phyloP scores from a whole-genome alignment of 2,329 filamentous ascomycete genomes.

The Neopestalotiopsis sp. region DNA sequence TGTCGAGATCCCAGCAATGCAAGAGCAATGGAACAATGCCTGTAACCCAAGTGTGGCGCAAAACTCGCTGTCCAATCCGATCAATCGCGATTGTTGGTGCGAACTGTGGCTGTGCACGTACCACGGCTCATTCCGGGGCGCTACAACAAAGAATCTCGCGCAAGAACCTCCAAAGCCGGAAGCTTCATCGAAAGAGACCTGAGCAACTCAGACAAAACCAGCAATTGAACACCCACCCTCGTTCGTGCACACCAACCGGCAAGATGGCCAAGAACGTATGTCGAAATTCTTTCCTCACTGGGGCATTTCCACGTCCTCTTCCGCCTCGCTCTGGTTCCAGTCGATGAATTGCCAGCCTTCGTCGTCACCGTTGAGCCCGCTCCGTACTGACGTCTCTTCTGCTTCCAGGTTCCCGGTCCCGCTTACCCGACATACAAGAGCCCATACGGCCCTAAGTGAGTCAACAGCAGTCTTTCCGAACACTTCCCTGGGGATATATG shows the following conservation, averaged over 20 bases:
- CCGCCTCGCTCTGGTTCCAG: constrained; percentile 9
- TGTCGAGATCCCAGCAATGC: neutral
- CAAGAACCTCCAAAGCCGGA: constrained; percentile 29
- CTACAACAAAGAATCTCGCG: constrained; percentile 33
- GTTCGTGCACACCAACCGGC: constrained; percentile 24
- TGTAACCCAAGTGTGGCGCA: neutral
- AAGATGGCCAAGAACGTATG: constrained; percentile 36
- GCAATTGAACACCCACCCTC: constrained; percentile 29
- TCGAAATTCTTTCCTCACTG: neutral
- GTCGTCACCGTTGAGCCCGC: constrained; percentile 4
- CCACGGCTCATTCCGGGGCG: constrained; percentile 30
- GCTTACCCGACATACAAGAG: constrained; percentile 59
- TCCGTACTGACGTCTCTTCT: constrained; percentile 20
- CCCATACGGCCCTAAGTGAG: constrained; percentile 71
- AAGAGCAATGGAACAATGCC: neutral
- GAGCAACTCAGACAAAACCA: neutral
- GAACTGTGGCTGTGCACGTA: constrained; percentile 18
- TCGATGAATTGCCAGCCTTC: constrained; percentile 7
- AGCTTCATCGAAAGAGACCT: constrained; percentile 15
- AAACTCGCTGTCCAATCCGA: neutral
- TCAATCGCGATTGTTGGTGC: neutral
- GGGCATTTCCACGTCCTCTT: constrained; percentile 4
- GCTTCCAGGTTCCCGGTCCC: constrained; percentile 49
- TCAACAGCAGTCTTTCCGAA: constrained; percentile 28
- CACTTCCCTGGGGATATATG: constrained; percentile 10